Evolutionary conservation across 2,329 filamentous ascomycete species (phyloP), one percentile per base, ranked within the genome.

Genomic region (Diplodia seriata): DNA sequence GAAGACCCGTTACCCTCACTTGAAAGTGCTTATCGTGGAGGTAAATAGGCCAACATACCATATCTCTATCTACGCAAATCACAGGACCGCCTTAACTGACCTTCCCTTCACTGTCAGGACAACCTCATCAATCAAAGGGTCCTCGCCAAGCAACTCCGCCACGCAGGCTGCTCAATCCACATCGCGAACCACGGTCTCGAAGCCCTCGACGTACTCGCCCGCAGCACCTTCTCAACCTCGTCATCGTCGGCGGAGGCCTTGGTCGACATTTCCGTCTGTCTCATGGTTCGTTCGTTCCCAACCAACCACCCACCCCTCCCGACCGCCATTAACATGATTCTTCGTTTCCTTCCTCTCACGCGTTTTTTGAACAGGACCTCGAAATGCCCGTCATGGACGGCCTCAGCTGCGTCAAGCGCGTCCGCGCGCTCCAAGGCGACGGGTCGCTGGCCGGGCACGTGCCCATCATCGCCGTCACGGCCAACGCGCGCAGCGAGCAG

Each of bases 371-470:
- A 20, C n/a, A 47, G 43, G 78, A 79, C 57, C 71, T 76, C 18
- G 78, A 79, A 47, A 80, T 80, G 78, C 78, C 78, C 2, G 73
- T 77, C 40, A 80, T 80, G 78, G 74, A 79, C 63, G 78, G 78
- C 1, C 68, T 80, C 8, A 73, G 73, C 3, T 79, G 76, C 51
- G 73, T 75, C 12, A 70, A 69, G 8, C 71, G 71, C n/a, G 78
- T 80, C 29, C 72, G 78, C 2, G 72, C 75, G 12, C 75, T 78
- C 74, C 69, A 79, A 66, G 33, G 23, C 2, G 66, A 72, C 1
- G 72, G 73, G 0, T 65, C 69, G 6, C 38, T 78, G 8, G 70
- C 20, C 12, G 70, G 69, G 0, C 76, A 78, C 69, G 73, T 78
- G 3, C 76, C 77, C 0, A 72, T 79, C 7, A 75, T 80, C 36